Conservation (phyloP, 495 filamentous ascomycete species). For the Staphylotrichum tortipilum region DNA sequence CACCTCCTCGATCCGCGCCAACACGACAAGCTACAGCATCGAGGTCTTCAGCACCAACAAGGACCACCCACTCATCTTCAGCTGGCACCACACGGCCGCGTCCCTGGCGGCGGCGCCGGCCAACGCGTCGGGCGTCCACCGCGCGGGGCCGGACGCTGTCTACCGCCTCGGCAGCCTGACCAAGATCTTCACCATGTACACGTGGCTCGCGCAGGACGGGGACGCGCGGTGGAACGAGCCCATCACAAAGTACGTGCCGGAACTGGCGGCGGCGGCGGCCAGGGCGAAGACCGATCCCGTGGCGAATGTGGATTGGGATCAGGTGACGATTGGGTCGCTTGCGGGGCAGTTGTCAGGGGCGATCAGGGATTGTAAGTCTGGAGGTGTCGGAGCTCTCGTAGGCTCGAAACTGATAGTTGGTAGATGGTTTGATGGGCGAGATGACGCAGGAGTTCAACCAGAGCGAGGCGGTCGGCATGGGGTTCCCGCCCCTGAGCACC, state of each 20-base stretch:
- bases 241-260: slow-evolving; percentile 48
- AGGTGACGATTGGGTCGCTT: slow-evolving; percentile 46
- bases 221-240: slow-evolving; percentile 35
- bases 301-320: slow-evolving; percentile 42
- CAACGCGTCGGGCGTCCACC: slow-evolving; percentile 27
- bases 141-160: slow-evolving; percentile 37
- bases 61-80: slow-evolving; percentile 34
- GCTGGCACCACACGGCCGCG: slow-evolving; percentile 40
- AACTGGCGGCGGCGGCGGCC: slow-evolving; percentile 34
- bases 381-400: too few relatives aligned
- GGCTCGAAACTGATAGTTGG: slow-evolving; percentile 1
- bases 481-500: slow-evolving; percentile 33
- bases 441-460: slow-evolving; percentile 32
- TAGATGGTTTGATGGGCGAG: slow-evolving; percentile 36
- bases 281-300: slow-evolving; percentile 29
- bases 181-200: slow-evolving; percentile 41
- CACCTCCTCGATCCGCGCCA: slow-evolving; percentile 25
- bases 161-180: slow-evolving; percentile 45
- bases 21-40: slow-evolving; percentile 44
- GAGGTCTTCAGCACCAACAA: slow-evolving; percentile 40
- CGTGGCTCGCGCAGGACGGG: slow-evolving; percentile 38
- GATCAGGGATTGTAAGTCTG: slow-evolving; percentile 34
- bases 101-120: slow-evolving; percentile 16
- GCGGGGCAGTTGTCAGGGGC: slow-evolving; percentile 47
- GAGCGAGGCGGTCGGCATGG: slow-evolving; percentile 22